Base-by-base conservation (phyloP, 495 filamentous ascomycete species). In the Penicillium taxi region DNA sequence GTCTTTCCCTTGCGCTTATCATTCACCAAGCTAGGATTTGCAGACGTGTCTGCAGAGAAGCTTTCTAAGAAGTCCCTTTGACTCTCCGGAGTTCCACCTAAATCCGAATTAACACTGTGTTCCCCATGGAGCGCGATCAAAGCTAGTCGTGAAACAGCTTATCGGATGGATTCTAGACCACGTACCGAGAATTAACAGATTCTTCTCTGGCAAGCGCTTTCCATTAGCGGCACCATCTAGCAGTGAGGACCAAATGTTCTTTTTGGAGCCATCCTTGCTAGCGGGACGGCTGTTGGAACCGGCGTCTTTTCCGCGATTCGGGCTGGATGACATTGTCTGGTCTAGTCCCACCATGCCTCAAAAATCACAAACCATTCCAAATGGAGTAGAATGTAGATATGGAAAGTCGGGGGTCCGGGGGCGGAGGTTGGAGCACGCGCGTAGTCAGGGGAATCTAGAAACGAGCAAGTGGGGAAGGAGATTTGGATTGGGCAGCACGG, bases 241-340 rank as follows among this genome's bases (percentile, higher is more conserved):
- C 81, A 96, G 84, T 32, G 85, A 86, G 36, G 78, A 89, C 90
- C 90, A 96, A 62, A 96, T 84, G 52, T 94, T 85, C 61, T 84
- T 85, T 66, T 87, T 86, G 31, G 73, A 69, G 42, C 80, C 79
- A 64, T 84, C 86, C 64, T 82, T 68, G 55, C 66, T 77, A 29
- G 70, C 75, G 57, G 70, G 75, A 46, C 69, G 72, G 56, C 67
- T 69, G 45, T 64, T 67, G 24, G 50, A 51, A 35, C 59, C 58
- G 30, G 53, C 41, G 36, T 45, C 42, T 42, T 53, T 64, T 36
- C 58, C 61, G 38, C 45, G 55, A 45, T 56, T 58, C 42, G 62
- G 63, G 46, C 49, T 65, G 44, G 56, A 59, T 37, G 61, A 58
- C 64, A 67, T 70, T 42, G 40, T 64, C 53, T 58, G 54, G 50